Evolutionary conservation across 73 alveolate genomes (phyloP), one percentile per base, ranked within the genome.

Genomic region (Paramecium sonneborni): DNA sequence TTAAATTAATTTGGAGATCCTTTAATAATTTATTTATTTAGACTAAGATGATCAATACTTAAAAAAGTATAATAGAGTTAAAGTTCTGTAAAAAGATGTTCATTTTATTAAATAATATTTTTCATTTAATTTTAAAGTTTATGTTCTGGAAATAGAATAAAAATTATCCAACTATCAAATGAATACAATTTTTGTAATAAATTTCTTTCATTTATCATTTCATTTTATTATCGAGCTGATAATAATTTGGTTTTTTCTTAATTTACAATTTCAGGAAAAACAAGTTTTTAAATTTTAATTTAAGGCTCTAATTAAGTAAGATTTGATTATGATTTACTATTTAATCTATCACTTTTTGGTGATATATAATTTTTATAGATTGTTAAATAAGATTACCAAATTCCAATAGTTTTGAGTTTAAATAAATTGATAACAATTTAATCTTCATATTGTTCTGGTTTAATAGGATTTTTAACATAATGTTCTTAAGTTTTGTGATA

Each of bases 151-250:
- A 39, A 79, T 15, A 79, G n/a, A 0, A 39, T 41, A 6, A 15
- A 37, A 20, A 39, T 43, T 41, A 79, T 46, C 90, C 90, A 79
- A 43, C 55, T 24, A 10, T 23, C 55, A 43, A 8, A 39, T 2
- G 69, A 20, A 79, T 41, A 43, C n/a, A 41, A 30, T 79, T 79
- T 21, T 24, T 44, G 14, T 21, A 39, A 8, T 46, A 37, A 39
- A 4, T 24, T 11, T 79, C 55, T 79, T 20, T 79, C 69, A 38
- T 30, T 39, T 23, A 23, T 46, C 69, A 44, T 44, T 79, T 79
- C 90, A 79, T 79, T 79, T 18, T 23, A 15, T 46, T 79, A 79
- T 79, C 90, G 39, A 0, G 90, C 90, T 43, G 90, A 79, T 39
- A 79, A 46, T 12, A 79, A 39, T 23, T 79, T 79, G 5, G 38